phyloP scores from a whole-genome alignment of 2,329 filamentous ascomycete genomes.

The Albifimbria verrucaria region DNA sequence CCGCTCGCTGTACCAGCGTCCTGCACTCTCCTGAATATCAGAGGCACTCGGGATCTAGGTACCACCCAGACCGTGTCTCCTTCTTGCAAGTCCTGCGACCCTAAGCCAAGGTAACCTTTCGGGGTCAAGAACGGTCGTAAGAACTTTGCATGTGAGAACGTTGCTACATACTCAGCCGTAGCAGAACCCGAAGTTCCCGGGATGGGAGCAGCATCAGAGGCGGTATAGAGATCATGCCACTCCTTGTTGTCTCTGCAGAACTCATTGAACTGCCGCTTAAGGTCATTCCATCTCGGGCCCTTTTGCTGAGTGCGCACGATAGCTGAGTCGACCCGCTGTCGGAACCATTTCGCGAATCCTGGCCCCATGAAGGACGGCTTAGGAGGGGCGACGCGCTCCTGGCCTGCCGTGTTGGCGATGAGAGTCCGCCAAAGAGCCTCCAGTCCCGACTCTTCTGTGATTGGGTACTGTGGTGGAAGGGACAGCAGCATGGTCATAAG shows the following conservation, averaged over 20 bases:
- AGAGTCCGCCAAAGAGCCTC: background rate
- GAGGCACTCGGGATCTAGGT: background rate
- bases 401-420: background rate
- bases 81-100: background rate
- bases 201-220: background rate
- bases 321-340: background rate
- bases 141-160: background rate
- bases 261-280: background rate
- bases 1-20: background rate
- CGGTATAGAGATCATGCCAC: background rate
- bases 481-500: background rate
- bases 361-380: background rate
- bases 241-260: background rate
- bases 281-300: background rate
- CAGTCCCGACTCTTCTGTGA: background rate
- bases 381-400: background rate
- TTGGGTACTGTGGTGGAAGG: background rate
- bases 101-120: background rate
- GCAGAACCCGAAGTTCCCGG: background rate
- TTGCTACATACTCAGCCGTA: background rate
- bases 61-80: background rate
- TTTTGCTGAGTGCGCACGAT: background rate
- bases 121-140: background rate
- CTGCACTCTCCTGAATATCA: background rate
- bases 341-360: background rate